These are phyloP conservation scores for Biscogniauxia marginata DNA, from an alignment of 2,329 filamentous ascomycete species.

Conservation along the genomic window DNA sequence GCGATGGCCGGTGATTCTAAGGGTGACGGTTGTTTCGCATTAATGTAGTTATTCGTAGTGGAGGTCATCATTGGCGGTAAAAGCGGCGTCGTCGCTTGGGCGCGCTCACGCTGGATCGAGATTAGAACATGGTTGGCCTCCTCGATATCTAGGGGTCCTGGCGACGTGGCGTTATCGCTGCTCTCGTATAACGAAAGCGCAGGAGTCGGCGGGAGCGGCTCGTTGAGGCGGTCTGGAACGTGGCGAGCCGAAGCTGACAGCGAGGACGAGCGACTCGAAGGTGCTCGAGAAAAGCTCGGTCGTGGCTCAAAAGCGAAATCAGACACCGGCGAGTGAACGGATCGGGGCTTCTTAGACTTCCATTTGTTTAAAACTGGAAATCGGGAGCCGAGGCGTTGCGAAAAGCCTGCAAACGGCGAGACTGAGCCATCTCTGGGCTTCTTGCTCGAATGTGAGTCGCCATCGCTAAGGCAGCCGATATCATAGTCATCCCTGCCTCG, in stretches of 20 bases:
- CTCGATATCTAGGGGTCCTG: constrained; percentile 50
- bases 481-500: constrained; percentile 60
- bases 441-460: constrained; percentile 54
- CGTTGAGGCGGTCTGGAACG: constrained; percentile 43
- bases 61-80: constrained; percentile 77
- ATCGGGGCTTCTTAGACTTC: constrained; percentile 46
- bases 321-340: constrained; percentile 64
- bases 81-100: constrained; percentile 75
- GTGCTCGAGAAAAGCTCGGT: constrained; percentile 60
- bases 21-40: constrained; percentile 63
- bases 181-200: constrained; percentile 63
- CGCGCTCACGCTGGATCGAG: constrained; percentile 57
- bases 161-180: constrained; percentile 51
- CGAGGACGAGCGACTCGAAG: constrained; percentile 79
- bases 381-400: constrained; percentile 64
- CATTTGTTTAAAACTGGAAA: constrained; percentile 53
- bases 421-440: constrained; percentile 58
- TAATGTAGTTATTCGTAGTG: constrained; percentile 50
- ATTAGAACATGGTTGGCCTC: constrained; percentile 48
- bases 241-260: constrained; percentile 60
- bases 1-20: constrained; percentile 81
- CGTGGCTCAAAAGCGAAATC: constrained; percentile 81
- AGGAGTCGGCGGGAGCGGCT: constrained; percentile 61
- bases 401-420: constrained; percentile 59
- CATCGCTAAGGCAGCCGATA: constrained; percentile 64